Evolutionary conservation across 306 rosid species (phyloP), one percentile per base, ranked within the genome.

Genomic region (Prunus mongolica): DNA sequence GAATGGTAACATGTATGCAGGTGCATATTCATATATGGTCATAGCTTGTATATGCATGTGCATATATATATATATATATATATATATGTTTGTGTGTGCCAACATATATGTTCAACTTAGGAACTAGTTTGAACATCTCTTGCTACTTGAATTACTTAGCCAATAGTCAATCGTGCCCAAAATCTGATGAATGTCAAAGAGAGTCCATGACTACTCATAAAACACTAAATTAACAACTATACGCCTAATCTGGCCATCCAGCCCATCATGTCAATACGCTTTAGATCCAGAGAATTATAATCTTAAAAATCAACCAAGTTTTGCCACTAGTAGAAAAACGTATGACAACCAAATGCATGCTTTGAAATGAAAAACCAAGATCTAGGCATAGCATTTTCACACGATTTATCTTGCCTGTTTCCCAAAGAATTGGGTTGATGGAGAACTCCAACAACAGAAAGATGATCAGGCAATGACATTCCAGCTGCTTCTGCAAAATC

Each of bases 361-460:
- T 67, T 71, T 55, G 63, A 41, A 72, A 72, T 76, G 77, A 79
- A 79, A 65, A 74, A 64, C 41, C 64, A 68, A 20, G 63, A 79
- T 76, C 77, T 76, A 58, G 71, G 76, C 64, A 84, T 50, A 82
- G 74, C 79, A 88, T 55, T 52, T 52, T 80, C 64, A 34, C 76
- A 60, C 47, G 56, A 76, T 67, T 15, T 76, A 67, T 81, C 95
- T 87, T 88, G 83, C 98, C 93, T 89, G 76, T 90, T 89, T 86
- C 98, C 93, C 34, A 41, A 74, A 77, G 95, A 89, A 88, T 84
- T 76, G 71, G 93, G 92, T 84, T 88, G 93, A 69, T 87, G 97
- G 65, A 91, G 91, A 87, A 91, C 96, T 80, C 84, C 90, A 65
- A 84, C 90, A 72, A 91, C 97, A 51, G 93, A 82, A 83, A 90